These are phyloP conservation scores for Cryphonectria naterciae DNA, from an alignment of 2,329 filamentous ascomycete species.

Conservation along the genomic window DNA sequence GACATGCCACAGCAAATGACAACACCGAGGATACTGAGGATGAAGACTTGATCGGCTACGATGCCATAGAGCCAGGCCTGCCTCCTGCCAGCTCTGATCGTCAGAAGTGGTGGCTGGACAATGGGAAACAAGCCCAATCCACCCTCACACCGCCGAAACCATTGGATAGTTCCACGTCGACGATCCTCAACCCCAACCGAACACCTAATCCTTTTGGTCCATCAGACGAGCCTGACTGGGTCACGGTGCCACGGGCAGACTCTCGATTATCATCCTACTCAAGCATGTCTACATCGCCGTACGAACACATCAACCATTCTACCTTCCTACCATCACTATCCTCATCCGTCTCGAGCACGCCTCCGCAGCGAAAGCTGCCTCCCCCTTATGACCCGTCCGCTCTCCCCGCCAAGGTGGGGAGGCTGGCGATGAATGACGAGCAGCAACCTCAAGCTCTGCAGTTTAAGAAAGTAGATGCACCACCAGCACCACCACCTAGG, in stretches of 20 bases:
- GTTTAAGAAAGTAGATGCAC: constrained; percentile 40
- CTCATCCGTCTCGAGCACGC: constrained; percentile 49
- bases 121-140: constrained; percentile 75
- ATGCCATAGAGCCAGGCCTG: constrained; percentile 79
- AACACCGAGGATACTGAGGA: constrained; percentile 67
- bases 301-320: constrained; percentile 60
- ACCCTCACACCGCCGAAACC: constrained; percentile 66
- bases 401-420: constrained; percentile 51
- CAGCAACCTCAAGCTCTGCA: constrained; percentile 34
- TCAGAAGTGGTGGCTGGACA: constrained; percentile 73
- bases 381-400: constrained; percentile 53
- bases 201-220: constrained; percentile 80
- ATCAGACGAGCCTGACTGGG: constrained; percentile 82
- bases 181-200: constrained; percentile 72
- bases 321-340: constrained; percentile 50
- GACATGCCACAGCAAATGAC: constrained; percentile 62
- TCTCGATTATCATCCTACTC: constrained; percentile 59
- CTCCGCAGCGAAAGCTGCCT: constrained; percentile 54
- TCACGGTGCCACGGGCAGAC: constrained; percentile 62
- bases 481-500: constrained; percentile 52
- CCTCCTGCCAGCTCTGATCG: constrained; percentile 69
- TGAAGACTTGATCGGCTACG: constrained; percentile 80
- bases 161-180: constrained; percentile 51
- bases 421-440: constrained; percentile 49
- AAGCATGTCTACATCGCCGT: constrained; percentile 63